Percentiles rank a stretch among this genome's conserved stretches.
Conservation (phyloP, 345 rosid genomes). For the Lepidium africanum region DNA sequence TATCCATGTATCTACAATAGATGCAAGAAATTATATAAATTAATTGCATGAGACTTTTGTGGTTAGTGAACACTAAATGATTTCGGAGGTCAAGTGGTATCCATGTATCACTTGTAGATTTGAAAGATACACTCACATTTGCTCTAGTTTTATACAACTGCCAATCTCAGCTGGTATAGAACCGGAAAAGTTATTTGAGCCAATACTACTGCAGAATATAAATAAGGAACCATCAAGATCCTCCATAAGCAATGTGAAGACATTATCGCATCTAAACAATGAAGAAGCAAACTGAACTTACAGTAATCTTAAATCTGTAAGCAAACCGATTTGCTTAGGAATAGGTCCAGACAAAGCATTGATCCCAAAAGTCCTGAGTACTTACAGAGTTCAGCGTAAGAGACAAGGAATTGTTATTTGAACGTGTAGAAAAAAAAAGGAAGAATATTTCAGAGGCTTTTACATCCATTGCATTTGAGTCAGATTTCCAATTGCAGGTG, state of each 20-base stretch:
- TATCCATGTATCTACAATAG: slow-evolving; percentile 38
- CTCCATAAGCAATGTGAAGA: neutral
- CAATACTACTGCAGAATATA: slow-evolving; percentile 28
- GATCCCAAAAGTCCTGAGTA: slow-evolving; percentile 39
- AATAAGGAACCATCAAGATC: neutral
- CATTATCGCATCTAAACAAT: neutral
- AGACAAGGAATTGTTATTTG: neutral
- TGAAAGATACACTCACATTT: slow-evolving; percentile 42
- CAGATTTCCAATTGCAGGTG: slow-evolving; percentile 27
- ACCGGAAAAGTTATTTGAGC: slow-evolving; percentile 62
- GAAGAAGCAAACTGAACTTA: slow-evolving; percentile 25
- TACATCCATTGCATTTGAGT: slow-evolving; percentile 51
- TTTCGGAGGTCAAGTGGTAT: too few relatives aligned
- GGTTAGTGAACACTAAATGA: neutral
- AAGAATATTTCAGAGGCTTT: neutral
- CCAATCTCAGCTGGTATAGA: slow-evolving; percentile 61
- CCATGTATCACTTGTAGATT: neutral
- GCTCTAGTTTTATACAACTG: slow-evolving; percentile 32
- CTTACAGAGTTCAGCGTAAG: neutral
- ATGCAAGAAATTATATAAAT: neutral
- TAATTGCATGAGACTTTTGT: neutral
- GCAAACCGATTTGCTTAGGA: slow-evolving; percentile 60
- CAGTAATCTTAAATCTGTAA: slow-evolving; percentile 41
- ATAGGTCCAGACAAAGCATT: slow-evolving; percentile 57
- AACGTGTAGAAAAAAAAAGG: neutral